Conservation (phyloP, 495 filamentous ascomycete species). For the Ascobolus immersus region DNA sequence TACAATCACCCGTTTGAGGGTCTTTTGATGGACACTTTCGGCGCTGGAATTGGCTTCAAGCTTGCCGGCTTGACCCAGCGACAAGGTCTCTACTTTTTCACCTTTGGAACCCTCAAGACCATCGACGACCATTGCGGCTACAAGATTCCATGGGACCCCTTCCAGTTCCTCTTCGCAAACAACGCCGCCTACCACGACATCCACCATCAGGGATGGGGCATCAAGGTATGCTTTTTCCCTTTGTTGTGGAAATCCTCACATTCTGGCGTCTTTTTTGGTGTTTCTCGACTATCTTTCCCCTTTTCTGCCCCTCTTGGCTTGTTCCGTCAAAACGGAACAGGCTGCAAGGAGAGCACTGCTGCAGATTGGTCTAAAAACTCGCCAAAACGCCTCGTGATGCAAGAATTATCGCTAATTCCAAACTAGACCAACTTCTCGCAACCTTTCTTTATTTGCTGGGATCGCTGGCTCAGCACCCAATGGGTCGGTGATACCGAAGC, state of each 20-base stretch:
- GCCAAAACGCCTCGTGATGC: too few relatives aligned
- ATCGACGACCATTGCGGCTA: slow-evolving; percentile 97
- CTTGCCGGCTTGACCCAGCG: slow-evolving; percentile 48
- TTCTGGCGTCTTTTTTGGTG: too few relatives aligned
- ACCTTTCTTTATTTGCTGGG: slow-evolving; percentile 75
- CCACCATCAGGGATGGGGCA: slow-evolving; percentile 97
- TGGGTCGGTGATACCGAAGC: slow-evolving; percentile 34
- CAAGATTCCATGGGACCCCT: slow-evolving; percentile 75
- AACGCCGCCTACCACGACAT: slow-evolving; percentile 92
- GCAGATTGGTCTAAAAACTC: too few relatives aligned
- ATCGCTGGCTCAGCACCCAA: slow-evolving; percentile 40
- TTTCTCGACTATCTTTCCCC: not conserved
- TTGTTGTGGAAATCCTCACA: too few relatives aligned
- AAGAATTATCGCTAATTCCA: not conserved
- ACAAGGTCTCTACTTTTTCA: slow-evolving; percentile 67
- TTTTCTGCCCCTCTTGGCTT: not conserved
- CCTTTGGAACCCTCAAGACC: slow-evolving; percentile 66
- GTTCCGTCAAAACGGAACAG: not conserved
- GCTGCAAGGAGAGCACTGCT: too few relatives aligned
- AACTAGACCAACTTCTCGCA: slow-evolving; percentile 36
- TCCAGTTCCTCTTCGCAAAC: slow-evolving; percentile 74
- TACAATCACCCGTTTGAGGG: slow-evolving; percentile 92
- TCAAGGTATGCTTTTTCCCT: slow-evolving; percentile 39
- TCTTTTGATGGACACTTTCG: slow-evolving; percentile 74
- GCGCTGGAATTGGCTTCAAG: slow-evolving; percentile 59